Evolutionary conservation across 2,329 filamentous ascomycete species (phyloP).

Genomic region (Exutisphaerella laricina): DNA sequence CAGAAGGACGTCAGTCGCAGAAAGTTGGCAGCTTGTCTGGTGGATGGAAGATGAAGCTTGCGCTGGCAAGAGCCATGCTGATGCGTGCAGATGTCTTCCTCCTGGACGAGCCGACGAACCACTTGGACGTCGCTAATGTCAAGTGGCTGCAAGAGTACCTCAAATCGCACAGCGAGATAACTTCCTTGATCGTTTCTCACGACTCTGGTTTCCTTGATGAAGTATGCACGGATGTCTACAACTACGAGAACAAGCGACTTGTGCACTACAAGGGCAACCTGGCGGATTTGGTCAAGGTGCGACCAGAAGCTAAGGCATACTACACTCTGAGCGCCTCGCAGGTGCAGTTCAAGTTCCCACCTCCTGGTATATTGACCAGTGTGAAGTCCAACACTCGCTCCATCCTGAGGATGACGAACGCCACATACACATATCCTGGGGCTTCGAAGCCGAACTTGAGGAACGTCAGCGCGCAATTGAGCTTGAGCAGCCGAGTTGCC

Average conservation of each 20-base stretch:
- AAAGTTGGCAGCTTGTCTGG: constrained; percentile 92
- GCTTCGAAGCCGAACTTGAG: constrained; percentile 77
- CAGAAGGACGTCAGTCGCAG: constrained; percentile 80
- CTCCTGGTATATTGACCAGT: constrained; percentile 86
- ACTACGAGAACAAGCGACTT: constrained; percentile 98
- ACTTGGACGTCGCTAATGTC: constrained; percentile 93
- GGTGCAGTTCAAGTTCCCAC: constrained; percentile 96
- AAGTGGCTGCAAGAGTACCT: constrained; percentile 95
- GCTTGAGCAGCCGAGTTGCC: constrained; percentile 84
- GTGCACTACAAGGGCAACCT: constrained; percentile 79
- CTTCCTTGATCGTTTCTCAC: constrained; percentile 95
- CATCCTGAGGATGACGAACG: constrained; percentile 91
- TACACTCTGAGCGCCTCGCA: constrained; percentile 87
- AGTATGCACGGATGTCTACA: constrained; percentile 97
- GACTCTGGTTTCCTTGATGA: constrained; percentile 96
- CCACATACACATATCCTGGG: constrained; percentile 89
- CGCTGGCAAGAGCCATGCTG: constrained; percentile 91
- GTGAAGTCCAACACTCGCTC: constrained; percentile 92
- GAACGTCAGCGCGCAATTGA: constrained; percentile 82
- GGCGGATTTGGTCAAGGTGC: constrained; percentile 75
- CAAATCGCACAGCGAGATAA: constrained; percentile 93
- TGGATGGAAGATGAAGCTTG: constrained; percentile 99
- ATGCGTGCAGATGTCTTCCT: constrained; percentile 94
- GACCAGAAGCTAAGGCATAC: constrained; percentile 94
- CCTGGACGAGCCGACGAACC: constrained; percentile 98